phyloP scores from a whole-genome alignment of 805 yeast species.

The Candida maesae region DNA sequence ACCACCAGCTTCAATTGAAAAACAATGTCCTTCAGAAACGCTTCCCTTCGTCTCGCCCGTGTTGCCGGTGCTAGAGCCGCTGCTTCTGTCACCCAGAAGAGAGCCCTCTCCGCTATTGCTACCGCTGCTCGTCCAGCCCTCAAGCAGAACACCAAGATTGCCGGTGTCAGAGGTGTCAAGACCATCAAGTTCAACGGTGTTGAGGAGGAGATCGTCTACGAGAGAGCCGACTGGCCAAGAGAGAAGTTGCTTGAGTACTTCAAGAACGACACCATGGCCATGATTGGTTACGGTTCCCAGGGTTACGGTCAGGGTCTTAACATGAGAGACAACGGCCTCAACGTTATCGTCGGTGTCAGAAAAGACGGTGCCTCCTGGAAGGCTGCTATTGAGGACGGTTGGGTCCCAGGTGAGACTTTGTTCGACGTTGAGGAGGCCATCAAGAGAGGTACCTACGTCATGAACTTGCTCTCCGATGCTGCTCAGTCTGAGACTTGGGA shows the following conservation, averaged over 20 bases:
- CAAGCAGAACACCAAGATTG: constrained; percentile 45
- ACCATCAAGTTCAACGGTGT: constrained; percentile 96
- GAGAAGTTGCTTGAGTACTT: constrained; percentile 94
- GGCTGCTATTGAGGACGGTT: constrained; percentile 98
- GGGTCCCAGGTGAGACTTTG: constrained; percentile 99
- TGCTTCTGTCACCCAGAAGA: constrained; percentile 38
- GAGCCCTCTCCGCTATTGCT: constrained; percentile 56
- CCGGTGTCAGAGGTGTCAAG: constrained; percentile 86
- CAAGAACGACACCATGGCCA: constrained; percentile 96
- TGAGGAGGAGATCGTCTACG: constrained; percentile 95
- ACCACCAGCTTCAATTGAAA: background rate
- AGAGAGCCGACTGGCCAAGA: constrained; percentile 99
- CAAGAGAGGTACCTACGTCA: constrained; percentile 84
- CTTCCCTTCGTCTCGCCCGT: constrained; percentile 47
- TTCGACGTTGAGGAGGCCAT: constrained; percentile 95
- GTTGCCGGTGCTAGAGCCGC: constrained; percentile 38
- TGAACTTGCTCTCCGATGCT: constrained; percentile 98
- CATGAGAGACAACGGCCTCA: constrained; percentile 98
- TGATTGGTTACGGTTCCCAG: constrained; percentile 99
- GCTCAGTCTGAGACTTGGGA: constrained; percentile 99
- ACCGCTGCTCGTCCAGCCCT: constrained; percentile 58
- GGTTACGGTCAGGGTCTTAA: constrained; percentile 99
- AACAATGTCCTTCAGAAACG: constrained; percentile 40
- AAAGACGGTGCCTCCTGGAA: constrained; percentile 99
- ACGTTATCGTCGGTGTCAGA: constrained; percentile 97